A percentile compares a stretch with the other conserved stretches of the same genome.
Conservation (phyloP, 129 eudicot genomes). For the Gnaphalium uliginosum region DNA sequence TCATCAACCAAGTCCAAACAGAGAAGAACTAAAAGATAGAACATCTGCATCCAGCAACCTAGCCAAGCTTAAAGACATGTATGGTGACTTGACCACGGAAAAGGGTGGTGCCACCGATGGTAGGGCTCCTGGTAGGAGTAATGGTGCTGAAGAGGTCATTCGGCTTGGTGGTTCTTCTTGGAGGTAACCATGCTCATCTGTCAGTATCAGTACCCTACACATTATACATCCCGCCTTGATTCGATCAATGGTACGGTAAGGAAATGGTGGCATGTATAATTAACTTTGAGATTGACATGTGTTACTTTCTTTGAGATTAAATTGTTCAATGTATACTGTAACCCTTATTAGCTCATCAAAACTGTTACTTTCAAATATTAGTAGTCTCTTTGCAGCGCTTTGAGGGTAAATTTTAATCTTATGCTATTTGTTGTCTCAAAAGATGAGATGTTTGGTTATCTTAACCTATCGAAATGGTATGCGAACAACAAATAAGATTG, state of each 20-base stretch:
- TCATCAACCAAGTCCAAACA: conserved; percentile 39
- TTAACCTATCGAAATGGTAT: too few species aligned
- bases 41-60: conserved; percentile 69
- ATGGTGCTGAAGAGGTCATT: conserved; percentile 78
- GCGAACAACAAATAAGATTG: too few species aligned
- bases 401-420: too few species aligned
- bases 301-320: conserved; percentile 22
- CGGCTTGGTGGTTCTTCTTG: conserved; percentile 89
- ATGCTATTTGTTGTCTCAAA: neutral
- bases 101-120: conserved; percentile 49
- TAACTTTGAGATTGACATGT: conserved; percentile 28
- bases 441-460: neutral
- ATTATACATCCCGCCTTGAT: too few species aligned
- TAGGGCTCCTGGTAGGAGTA: conserved; percentile 41
- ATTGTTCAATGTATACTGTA: conserved; percentile 34
- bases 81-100: conserved; percentile 66
- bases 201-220: neutral
- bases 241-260: conserved; percentile 8
- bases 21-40: conserved; percentile 53
- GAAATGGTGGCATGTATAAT: conserved; percentile 22
- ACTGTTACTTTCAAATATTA: conserved; percentile 16
- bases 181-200: conserved; percentile 39
- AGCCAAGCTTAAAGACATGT: conserved; percentile 90
- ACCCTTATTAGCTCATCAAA: conserved; percentile 30
- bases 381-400: neutral